A percentile compares a stretch with the other conserved stretches of the same genome.
Conservation (phyloP, 2,329 filamentous ascomycete genomes). For the Mollisiaceae sp. region DNA sequence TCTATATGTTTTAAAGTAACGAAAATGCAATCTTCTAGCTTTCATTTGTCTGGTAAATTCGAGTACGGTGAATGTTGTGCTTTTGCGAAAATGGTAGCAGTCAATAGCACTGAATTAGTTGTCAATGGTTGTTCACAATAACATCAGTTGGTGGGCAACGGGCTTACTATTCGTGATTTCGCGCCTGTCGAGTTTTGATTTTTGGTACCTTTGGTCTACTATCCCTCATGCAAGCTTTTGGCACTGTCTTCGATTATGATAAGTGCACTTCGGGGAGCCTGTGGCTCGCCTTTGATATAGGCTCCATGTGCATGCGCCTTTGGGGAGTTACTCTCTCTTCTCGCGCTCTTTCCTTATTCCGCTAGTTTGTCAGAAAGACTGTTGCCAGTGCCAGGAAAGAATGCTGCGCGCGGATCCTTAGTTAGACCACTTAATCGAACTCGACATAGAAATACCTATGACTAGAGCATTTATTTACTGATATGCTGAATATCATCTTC, state of each 20-base stretch:
- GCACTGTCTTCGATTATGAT: background rate
- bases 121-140: background rate
- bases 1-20: background rate
- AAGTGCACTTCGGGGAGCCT: background rate
- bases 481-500: too few species aligned
- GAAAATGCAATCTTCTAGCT: background rate
- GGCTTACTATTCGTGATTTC: background rate
- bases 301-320: background rate
- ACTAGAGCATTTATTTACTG: too few species aligned
- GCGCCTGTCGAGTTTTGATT: background rate
- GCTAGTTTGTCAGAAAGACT: background rate
- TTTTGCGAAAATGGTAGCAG: background rate
- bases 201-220: background rate
- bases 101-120: background rate
- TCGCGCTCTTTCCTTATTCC: background rate
- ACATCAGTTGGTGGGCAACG: background rate
- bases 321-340: background rate
- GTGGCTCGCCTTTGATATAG: background rate
- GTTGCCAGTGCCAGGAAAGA: constrained; percentile 16
- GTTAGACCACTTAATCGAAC: too few species aligned
- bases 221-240: background rate
- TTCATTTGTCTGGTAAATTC: background rate
- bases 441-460: too few species aligned
- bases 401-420: too few species aligned
- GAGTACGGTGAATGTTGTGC: background rate